Conservation (phyloP, 495 filamentous ascomycete genomes). For the Letharia columbiana region DNA sequence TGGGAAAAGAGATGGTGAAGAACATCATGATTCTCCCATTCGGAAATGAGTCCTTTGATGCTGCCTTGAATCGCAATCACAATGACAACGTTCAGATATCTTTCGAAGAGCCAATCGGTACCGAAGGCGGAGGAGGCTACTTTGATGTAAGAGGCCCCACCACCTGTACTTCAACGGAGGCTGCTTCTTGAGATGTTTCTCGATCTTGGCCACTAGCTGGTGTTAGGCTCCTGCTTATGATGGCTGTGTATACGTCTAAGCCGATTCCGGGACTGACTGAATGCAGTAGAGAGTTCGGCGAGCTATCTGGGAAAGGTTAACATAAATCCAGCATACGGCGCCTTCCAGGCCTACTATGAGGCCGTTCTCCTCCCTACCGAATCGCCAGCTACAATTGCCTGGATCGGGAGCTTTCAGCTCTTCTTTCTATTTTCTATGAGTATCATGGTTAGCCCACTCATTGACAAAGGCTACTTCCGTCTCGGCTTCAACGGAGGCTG, state of each 20-base stretch:
- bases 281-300: too few relatives aligned
- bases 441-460: slow-evolving; percentile 29
- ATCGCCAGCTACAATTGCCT: slow-evolving; percentile 38
- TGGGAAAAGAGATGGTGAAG: slow-evolving; percentile 99
- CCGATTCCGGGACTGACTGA: too few relatives aligned
- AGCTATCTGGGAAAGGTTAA: too few relatives aligned
- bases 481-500: slow-evolving; percentile 42
- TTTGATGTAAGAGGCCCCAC: slow-evolving; percentile 55
- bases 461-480: slow-evolving; percentile 23
- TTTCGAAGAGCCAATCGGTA: slow-evolving; percentile 99
- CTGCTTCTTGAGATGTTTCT: too few relatives aligned
- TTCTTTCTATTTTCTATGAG: slow-evolving; percentile 31
- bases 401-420: slow-evolving; percentile 40
- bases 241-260: too few relatives aligned
- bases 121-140: slow-evolving; percentile 97
- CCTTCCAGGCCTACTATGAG: slow-evolving; percentile 38
- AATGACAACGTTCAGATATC: slow-evolving; percentile 98
- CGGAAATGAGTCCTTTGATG: slow-evolving; percentile 97
- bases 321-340: slow-evolving; percentile 10
- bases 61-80: slow-evolving; percentile 98
- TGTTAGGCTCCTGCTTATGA: too few relatives aligned
- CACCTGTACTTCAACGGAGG: too few relatives aligned
- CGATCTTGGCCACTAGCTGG: too few relatives aligned
- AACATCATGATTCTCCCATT: slow-evolving; percentile 98
- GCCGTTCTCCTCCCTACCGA: slow-evolving; percentile 25